A percentile compares a stretch with the other conserved stretches of the same genome.
Evolutionary conservation across 305 asterid genomes (phyloP).

Genomic region (Plantago lanceolata): DNA sequence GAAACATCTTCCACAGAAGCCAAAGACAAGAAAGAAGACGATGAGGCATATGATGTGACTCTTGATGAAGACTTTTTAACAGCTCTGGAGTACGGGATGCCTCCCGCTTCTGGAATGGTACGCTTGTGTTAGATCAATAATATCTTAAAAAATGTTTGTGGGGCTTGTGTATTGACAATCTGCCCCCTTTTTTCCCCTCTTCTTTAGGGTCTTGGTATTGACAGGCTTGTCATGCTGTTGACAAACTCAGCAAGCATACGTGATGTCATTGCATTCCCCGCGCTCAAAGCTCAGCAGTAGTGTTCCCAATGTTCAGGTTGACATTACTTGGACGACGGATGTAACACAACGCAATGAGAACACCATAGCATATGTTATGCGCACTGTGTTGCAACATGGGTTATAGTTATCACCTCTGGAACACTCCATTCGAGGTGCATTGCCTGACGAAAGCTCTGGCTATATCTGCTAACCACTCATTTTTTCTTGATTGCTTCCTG

Average conservation of each 20-base stretch:
- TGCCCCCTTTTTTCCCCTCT: background rate
- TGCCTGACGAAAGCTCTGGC: background rate
- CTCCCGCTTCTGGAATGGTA: conserved; percentile 99
- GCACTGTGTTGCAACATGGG: background rate
- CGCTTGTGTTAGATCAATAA: conserved; percentile 8
- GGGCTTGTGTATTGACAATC: background rate
- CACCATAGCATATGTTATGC: background rate
- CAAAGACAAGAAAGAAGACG: conserved; percentile 41
- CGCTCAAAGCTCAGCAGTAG: conserved; percentile 62
- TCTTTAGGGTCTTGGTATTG: conserved; percentile 78
- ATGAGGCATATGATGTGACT: conserved; percentile 68
- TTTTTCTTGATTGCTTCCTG: background rate
- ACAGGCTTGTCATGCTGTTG: conserved; percentile 90
- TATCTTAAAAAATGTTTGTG: background rate
- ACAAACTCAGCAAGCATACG: conserved; percentile 89
- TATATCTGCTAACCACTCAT: background rate
- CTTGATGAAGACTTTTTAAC: conserved; percentile 90
- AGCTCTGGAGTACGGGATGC: conserved; percentile 98
- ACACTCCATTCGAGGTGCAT: background rate
- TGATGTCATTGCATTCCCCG: conserved; percentile 82
- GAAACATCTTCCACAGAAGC: conserved; percentile 28
- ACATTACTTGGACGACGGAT: background rate
- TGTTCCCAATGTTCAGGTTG: background rate
- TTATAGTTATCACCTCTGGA: background rate
- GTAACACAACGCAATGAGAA: background rate